Evolutionary conservation across 208 protist genomes (phyloP).

Genomic region (Wallacemonas sp.): DNA sequence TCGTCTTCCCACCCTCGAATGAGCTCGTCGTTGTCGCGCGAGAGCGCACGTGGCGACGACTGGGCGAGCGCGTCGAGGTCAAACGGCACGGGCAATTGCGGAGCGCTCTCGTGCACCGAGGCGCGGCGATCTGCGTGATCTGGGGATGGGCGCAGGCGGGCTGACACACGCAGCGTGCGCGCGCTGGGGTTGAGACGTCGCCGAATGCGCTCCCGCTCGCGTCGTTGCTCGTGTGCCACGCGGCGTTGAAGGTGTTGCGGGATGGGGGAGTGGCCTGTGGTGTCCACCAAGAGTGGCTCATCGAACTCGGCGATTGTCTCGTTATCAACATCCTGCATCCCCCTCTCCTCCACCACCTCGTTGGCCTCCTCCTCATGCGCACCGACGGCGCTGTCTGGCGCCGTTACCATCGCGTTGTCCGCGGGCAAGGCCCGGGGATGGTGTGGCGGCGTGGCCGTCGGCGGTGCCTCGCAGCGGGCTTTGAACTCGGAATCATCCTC

Average conservation of each 20-base stretch:
- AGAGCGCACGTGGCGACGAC: not conserved
- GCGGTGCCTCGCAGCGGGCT: not conserved
- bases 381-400: not conserved
- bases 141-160: not conserved
- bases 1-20: no score
- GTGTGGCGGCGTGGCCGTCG: not conserved
- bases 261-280: slow-evolving; percentile 44
- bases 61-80: not conserved
- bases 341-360: slow-evolving; percentile 1
- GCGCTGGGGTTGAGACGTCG: slow-evolving; percentile 13
- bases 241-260: slow-evolving; percentile 29
- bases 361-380: not conserved
- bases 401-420: not conserved
- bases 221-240: slow-evolving; percentile 35
- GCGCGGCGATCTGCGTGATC: not conserved
- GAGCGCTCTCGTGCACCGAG: not conserved
- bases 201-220: slow-evolving; percentile 30
- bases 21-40: not conserved
- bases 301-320: no score
- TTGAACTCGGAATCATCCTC: not conserved
- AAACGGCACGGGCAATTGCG: not conserved
- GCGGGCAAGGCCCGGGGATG: not conserved
- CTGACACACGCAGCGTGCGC: slow-evolving; percentile 8
- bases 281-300: slow-evolving; percentile 25
- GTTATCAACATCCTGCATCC: not conserved